phyloP scores from a whole-genome alignment of 1,139 yeast genomes.

The Zhuliangozyma parablackwelliae region DNA sequence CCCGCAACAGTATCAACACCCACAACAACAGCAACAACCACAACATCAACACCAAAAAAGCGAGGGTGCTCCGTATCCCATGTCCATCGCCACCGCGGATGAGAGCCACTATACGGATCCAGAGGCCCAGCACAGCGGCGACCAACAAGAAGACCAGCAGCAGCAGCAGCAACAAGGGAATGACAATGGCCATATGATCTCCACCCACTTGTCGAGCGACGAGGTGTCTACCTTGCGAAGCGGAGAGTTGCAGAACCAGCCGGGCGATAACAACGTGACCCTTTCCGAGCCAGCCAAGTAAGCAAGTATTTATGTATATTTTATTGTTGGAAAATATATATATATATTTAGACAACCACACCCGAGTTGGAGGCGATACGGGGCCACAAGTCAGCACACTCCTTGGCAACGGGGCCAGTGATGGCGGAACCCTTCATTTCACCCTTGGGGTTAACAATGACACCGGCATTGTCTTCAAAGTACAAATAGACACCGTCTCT shows the following conservation, averaged over 20 bases:
- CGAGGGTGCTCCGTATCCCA: too few relatives aligned
- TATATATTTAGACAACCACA: conserved; percentile 80
- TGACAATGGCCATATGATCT: neutral
- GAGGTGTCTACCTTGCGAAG: conserved; percentile 10
- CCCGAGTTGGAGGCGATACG: conserved; percentile 99
- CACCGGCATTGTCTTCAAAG: conserved; percentile 99
- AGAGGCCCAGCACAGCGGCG: too few relatives aligned
- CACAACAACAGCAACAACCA: neutral
- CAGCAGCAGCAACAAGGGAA: conserved; percentile 3
- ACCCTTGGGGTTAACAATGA: conserved; percentile 99
- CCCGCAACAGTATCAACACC: neutral
- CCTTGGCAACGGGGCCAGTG: conserved; percentile 99
- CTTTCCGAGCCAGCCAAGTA: too few relatives aligned
- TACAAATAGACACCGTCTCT: conserved; percentile 99
- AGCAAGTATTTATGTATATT: neutral
- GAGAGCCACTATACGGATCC: too few relatives aligned
- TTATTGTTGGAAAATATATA: conserved; percentile 1
- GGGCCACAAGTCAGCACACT: conserved; percentile 99
- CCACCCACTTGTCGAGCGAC: conserved; percentile 8
- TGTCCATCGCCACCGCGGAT: too few relatives aligned
- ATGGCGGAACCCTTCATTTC: conserved; percentile 99
- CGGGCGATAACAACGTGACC: too few relatives aligned
- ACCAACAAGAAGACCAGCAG: conserved; percentile 6
- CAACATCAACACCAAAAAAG: too few relatives aligned
- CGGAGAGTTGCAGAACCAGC: neutral